These are phyloP conservation scores for Halteria grandinella DNA, from an alignment of 73 alveolate genomes.

Conservation along the genomic window DNA sequence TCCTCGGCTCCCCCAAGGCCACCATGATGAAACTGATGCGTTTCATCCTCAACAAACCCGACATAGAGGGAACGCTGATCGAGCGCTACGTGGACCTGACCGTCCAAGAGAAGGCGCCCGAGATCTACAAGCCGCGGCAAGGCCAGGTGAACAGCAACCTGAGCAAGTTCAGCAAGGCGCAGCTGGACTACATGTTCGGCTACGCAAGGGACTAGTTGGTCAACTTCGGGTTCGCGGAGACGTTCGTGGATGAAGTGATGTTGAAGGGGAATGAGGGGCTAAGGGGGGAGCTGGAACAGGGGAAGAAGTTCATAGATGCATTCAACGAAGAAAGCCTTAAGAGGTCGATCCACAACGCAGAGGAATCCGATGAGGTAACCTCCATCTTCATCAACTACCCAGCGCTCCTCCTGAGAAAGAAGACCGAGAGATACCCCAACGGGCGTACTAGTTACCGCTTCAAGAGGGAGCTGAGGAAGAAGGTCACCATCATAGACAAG, in stretches of 20 bases:
- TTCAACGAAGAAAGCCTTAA: conserved; percentile 6
- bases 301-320: conserved; percentile 3
- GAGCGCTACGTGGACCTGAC: conserved; percentile 45
- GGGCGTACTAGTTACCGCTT: conserved; percentile 40
- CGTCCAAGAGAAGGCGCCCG: conserved; percentile 45
- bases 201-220: conserved; percentile 14
- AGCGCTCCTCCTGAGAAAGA: conserved; percentile 47
- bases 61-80: conserved; percentile 22
- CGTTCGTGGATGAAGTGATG: background rate
- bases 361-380: conserved; percentile 46
- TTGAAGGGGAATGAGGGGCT: background rate
- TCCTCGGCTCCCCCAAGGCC: conserved; percentile 27
- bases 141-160: conserved; percentile 39
- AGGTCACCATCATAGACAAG: conserved; percentile 45
- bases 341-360: background rate
- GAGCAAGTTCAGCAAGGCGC: conserved; percentile 28
- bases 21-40: conserved; percentile 33
- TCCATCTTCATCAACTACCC: conserved; percentile 47
- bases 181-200: conserved; percentile 27
- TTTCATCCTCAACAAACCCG: conserved; percentile 12
- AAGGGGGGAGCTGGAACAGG: background rate
- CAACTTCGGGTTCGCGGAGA: conserved; percentile 26
- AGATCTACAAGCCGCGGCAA: conserved; percentile 52
- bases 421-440: conserved; percentile 37
- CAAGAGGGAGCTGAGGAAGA: conserved; percentile 28